These are phyloP conservation scores for Combretum micranthum DNA, from an alignment of 345 rosid species.

Conservation along the genomic window DNA sequence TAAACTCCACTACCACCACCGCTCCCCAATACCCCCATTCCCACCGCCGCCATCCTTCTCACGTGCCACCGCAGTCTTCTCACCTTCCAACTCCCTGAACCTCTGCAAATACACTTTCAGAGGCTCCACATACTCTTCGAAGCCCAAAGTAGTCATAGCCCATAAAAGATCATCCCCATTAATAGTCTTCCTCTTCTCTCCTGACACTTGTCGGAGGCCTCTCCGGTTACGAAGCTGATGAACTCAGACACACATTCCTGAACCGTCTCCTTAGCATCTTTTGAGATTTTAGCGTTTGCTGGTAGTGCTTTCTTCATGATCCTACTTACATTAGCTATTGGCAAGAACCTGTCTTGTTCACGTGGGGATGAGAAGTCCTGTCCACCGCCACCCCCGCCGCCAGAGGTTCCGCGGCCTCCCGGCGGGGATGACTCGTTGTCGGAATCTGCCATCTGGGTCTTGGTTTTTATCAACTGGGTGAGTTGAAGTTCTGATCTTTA, in stretches of 20 bases:
- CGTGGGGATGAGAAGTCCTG: slow-evolving; percentile 28
- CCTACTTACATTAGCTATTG: slow-evolving; percentile 72
- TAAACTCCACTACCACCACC: slow-evolving; percentile 3
- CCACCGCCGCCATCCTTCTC: slow-evolving; percentile 28
- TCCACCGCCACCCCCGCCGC: slow-evolving; percentile 23
- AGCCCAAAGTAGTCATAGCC: slow-evolving; percentile 71
- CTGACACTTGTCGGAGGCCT: slow-evolving; percentile 77
- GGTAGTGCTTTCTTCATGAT: slow-evolving; percentile 75
- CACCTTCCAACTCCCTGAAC: slow-evolving; percentile 72
- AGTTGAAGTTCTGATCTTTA: too few relatives aligned
- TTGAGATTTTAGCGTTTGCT: slow-evolving; percentile 70
- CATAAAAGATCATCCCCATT: slow-evolving; percentile 60
- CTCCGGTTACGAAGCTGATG: slow-evolving; percentile 72
- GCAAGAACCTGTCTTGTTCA: slow-evolving; percentile 69
- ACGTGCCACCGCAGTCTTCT: slow-evolving; percentile 32
- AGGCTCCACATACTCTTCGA: slow-evolving; percentile 71
- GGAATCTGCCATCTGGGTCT: slow-evolving; percentile 49
- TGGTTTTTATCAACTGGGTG: too few relatives aligned
- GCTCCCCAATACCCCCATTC: too few relatives aligned
- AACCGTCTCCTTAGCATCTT: slow-evolving; percentile 71
- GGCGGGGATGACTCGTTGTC: slow-evolving; percentile 49
- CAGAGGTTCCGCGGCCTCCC: slow-evolving; percentile 25
- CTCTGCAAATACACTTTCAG: slow-evolving; percentile 62
- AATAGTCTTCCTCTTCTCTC: slow-evolving; percentile 74
- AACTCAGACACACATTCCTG: slow-evolving; percentile 84